Conservation (phyloP, 1,284 basidiomycete genomes). For the Cystobasidiaceae sp. region DNA sequence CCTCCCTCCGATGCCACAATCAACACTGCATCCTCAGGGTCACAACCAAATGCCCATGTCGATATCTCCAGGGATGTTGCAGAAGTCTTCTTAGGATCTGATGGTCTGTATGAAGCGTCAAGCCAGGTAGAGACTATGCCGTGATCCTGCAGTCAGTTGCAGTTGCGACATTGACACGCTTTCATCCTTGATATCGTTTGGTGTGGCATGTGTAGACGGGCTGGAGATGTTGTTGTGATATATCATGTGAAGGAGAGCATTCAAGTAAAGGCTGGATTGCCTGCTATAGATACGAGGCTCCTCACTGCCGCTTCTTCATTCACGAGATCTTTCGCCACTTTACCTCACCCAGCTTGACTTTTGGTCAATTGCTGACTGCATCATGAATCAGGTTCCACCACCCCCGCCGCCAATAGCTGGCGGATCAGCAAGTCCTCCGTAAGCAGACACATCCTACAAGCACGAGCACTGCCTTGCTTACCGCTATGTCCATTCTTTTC, state of each 20-base stretch:
- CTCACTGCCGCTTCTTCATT: too few relatives aligned
- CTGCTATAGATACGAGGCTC: too few relatives aligned
- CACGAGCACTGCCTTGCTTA: not conserved
- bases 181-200: too few relatives aligned
- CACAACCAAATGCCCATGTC: not conserved
- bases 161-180: too few relatives aligned
- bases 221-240: too few relatives aligned
- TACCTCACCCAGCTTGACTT: not conserved
- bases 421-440: slow-evolving; percentile 6
- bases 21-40: not conserved
- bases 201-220: too few relatives aligned
- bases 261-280: too few relatives aligned
- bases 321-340: not conserved
- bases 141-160: too few relatives aligned
- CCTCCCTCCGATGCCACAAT: not conserved
- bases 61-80: not conserved
- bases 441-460: not conserved
- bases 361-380: not conserved
- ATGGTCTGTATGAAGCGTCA: not conserved
- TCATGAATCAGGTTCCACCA: slow-evolving; percentile 18
- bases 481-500: not conserved
- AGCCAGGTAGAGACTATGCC: not conserved
- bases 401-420: slow-evolving; percentile 20
- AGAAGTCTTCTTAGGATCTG: slow-evolving; percentile 12
- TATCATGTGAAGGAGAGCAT: too few relatives aligned